A percentile compares a stretch with the other conserved stretches of the same genome.
phyloP scores from a whole-genome alignment of 805 yeast species.

The Myxozyma geophila region DNA sequence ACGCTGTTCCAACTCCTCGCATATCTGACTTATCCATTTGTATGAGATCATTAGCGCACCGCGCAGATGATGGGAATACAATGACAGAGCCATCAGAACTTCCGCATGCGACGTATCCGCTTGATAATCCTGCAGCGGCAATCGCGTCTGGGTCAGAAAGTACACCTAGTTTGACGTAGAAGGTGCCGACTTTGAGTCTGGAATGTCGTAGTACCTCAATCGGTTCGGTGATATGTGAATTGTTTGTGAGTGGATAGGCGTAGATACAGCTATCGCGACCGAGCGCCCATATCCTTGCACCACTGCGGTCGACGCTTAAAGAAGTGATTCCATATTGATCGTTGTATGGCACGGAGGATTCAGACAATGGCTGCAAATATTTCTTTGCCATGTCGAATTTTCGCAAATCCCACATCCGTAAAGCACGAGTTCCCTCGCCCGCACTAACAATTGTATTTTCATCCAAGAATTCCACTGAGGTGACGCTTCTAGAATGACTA shows the following conservation, averaged over 20 bases:
- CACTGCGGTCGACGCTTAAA: conserved; percentile 16
- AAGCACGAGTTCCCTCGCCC: conserved; percentile 23
- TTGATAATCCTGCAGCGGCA: conserved; percentile 5
- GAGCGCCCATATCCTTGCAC: conserved; percentile 23
- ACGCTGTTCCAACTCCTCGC: conserved; percentile 11
- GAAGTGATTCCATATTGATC: conserved; percentile 27
- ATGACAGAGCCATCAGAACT: conserved; percentile 19
- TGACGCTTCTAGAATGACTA: conserved; percentile 24
- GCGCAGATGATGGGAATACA: conserved; percentile 26
- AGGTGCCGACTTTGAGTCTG: conserved; percentile 19
- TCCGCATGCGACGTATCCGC: conserved; percentile 28
- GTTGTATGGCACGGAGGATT: background rate
- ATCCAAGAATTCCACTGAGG: conserved; percentile 23
- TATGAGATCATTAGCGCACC: background rate
- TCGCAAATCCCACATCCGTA: conserved; percentile 28
- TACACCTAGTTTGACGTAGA: conserved; percentile 26
- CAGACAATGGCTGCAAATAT: conserved; percentile 10
- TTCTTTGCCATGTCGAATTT: conserved; percentile 1
- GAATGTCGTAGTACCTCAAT: conserved; percentile 25
- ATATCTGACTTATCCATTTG: background rate
- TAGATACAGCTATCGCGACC: conserved; percentile 16
- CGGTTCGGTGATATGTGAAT: conserved; percentile 7
- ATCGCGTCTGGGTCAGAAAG: conserved; percentile 8
- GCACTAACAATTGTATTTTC: conserved; percentile 24
- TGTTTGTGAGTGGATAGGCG: conserved; percentile 11